Evolutionary conservation across 306 rosid genomes (phyloP).

Genomic region (Fragaria iinumae): DNA sequence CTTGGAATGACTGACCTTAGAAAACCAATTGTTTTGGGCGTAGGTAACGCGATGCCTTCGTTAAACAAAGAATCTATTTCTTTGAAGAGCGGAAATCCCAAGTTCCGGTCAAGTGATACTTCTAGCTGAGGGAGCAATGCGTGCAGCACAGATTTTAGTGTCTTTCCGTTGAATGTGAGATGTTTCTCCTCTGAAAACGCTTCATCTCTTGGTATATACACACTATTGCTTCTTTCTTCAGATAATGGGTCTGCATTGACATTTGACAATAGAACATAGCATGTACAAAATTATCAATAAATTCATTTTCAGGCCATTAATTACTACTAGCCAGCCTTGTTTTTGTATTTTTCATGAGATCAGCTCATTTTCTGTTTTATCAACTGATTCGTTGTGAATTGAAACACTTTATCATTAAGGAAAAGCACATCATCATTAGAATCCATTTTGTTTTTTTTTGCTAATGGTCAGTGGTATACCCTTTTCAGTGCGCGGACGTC

Average conservation of each 20-base stretch:
- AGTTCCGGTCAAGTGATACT: slow-evolving; percentile 12
- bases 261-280: not conserved
- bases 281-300: no score
- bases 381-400: not conserved
- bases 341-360: no score
- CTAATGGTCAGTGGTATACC: slow-evolving; percentile 27
- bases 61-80: slow-evolving; percentile 38
- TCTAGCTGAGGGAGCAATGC: slow-evolving; percentile 31
- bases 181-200: slow-evolving; percentile 34
- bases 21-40: slow-evolving; percentile 11
- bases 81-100: slow-evolving; percentile 36
- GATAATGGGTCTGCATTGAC: slow-evolving; percentile 33
- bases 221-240: slow-evolving; percentile 30
- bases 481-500: slow-evolving; percentile 41
- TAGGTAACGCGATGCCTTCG: slow-evolving; percentile 26
- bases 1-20: slow-evolving; percentile 28
- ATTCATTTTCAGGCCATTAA: no score
- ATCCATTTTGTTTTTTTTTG: not conserved
- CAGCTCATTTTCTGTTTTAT: no score
- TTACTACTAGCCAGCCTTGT: no score
- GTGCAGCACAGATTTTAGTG: slow-evolving; percentile 28
- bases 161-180: slow-evolving; percentile 18
- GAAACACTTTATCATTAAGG: not conserved
- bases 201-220: slow-evolving; percentile 49
- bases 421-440: not conserved